Percentiles rank a stretch among this genome's conserved stretches.
Conservation (phyloP, 805 yeast genomes). For the Suhomyces prunicola region DNA sequence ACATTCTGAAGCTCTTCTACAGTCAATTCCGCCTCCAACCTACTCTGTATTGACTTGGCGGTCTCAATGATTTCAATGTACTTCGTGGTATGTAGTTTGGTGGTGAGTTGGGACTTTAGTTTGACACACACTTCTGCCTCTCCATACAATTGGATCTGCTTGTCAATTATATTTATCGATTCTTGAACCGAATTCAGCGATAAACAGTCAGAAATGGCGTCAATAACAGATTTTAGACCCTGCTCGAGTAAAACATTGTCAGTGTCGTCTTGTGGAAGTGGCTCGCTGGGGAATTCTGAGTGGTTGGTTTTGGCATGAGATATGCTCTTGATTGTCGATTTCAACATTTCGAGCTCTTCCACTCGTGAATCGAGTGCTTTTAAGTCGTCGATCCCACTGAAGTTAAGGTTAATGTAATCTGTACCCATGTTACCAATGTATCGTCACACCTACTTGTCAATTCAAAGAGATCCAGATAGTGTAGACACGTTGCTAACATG, state of each 20-base stretch:
- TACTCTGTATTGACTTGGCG: not conserved
- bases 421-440: slow-evolving; percentile 1
- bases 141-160: slow-evolving; percentile 13
- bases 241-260: slow-evolving; percentile 13
- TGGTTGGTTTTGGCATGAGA: slow-evolving; percentile 11
- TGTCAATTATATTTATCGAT: slow-evolving; percentile 6
- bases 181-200: slow-evolving; percentile 1
- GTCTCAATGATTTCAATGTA: slow-evolving; percentile 3
- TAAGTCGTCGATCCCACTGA: slow-evolving; percentile 35
- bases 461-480: not conserved
- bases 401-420: slow-evolving; percentile 32
- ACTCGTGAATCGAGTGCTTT: slow-evolving; percentile 23
- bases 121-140: slow-evolving; percentile 6
- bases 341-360: slow-evolving; percentile 19
- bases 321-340: slow-evolving; percentile 12
- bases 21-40: not conserved
- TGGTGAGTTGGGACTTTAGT: slow-evolving; percentile 3
- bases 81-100: slow-evolving; percentile 1
- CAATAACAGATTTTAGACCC: not conserved
- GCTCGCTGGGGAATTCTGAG: not conserved
- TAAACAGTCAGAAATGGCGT: not conserved
- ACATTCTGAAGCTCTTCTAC: not conserved
- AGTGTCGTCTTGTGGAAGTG: not conserved
- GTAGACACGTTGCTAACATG: not conserved
- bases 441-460: not conserved